Conservation (phyloP, 371 early-diverging fungal genomes). For the Apophysomyces sp. region DNA sequence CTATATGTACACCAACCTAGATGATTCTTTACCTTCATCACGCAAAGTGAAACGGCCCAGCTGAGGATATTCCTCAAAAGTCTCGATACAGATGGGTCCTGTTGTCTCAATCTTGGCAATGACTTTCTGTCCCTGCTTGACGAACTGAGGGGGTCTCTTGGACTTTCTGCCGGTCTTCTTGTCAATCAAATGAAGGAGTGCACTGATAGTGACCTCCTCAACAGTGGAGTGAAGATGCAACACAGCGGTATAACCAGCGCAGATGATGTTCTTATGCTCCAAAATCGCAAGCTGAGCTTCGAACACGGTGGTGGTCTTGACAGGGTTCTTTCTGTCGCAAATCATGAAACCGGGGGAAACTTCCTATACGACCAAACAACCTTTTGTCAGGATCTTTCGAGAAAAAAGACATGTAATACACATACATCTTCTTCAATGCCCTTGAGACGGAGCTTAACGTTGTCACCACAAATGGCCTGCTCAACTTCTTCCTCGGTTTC, state of each 20-base stretch:
- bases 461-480: conserved; percentile 89
- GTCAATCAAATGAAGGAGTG: conserved; percentile 89
- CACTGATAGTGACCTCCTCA: conserved; percentile 83
- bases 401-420: neutral
- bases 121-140: conserved; percentile 86
- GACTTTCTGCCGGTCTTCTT: conserved; percentile 84
- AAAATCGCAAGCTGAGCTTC: conserved; percentile 89
- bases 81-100: conserved; percentile 84
- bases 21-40: conserved; percentile 84
- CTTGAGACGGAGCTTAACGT: conserved; percentile 86
- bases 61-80: conserved; percentile 87
- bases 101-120: conserved; percentile 83
- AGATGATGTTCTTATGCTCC: conserved; percentile 94
- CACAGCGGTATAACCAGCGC: conserved; percentile 91
- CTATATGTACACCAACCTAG: neutral
- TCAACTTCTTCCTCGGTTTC: conserved; percentile 84
- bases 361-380: conserved; percentile 42
- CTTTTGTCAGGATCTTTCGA: neutral
- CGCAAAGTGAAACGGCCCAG: conserved; percentile 96
- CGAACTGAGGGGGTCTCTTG: conserved; percentile 86
- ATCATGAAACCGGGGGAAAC: conserved; percentile 86
- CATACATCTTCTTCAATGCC: conserved; percentile 90
- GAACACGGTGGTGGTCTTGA: conserved; percentile 74
- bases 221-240: conserved; percentile 88
- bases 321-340: conserved; percentile 76